Conservation (phyloP, 2,329 filamentous ascomycete genomes). For the Pestalotiopsis sp. region DNA sequence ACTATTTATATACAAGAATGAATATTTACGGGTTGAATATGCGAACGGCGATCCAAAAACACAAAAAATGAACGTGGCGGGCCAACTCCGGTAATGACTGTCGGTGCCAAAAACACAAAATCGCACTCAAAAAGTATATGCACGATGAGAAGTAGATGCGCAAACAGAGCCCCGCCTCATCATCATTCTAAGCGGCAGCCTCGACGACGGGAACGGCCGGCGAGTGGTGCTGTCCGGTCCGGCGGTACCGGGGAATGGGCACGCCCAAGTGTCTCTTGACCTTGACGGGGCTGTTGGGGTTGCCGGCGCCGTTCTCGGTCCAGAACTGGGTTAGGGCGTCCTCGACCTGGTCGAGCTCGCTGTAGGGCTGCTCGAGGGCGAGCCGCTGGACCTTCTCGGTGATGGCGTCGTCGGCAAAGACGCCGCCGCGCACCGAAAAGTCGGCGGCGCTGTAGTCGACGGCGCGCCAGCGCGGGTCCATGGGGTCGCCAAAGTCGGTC, state of each 20-base stretch:
- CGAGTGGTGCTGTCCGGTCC: background rate
- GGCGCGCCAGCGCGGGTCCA: constrained; percentile 38
- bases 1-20: background rate
- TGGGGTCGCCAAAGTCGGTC: constrained; percentile 38
- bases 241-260: background rate
- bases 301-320: constrained; percentile 21
- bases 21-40: background rate
- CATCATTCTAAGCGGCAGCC: background rate
- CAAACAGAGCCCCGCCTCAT: background rate
- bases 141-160: background rate
- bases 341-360: constrained; percentile 32
- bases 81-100: background rate
- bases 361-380: constrained; percentile 35
- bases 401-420: constrained; percentile 29
- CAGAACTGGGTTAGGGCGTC: constrained; percentile 34
- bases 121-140: background rate
- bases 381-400: constrained; percentile 31
- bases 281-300: constrained; percentile 18
- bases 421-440: constrained; percentile 23
- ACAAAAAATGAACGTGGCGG: background rate
- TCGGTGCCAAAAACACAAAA: background rate
- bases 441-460: constrained; percentile 27
- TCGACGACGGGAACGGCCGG: background rate
- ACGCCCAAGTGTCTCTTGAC: background rate
- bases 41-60: background rate